Base-by-base conservation (phyloP, 2,329 filamentous ascomycete genomes). In the Exophiala xenobiotica region DNA sequence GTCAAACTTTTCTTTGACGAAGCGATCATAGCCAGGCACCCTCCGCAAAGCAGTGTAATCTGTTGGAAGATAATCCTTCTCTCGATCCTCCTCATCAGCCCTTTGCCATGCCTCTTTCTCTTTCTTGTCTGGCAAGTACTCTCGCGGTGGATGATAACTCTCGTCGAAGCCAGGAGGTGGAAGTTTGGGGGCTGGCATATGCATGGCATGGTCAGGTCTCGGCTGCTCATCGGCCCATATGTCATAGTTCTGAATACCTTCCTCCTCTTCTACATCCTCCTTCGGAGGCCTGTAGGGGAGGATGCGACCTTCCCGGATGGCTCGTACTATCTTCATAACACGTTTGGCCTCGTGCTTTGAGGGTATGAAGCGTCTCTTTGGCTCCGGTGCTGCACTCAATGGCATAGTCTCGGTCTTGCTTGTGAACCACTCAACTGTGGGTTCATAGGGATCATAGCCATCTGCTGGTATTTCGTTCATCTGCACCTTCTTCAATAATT, bases 261-360 rank as follows among this genome's bases (percentile, higher is more conserved):
- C 78, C 49, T 88, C 83, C 46, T 87, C 81, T 49, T 88, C 83
- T 59, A 91, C 82, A 56, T 85, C 80, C 62, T 89, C 87, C 64
- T 83, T 78, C 0, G 84, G 83, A 3, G 90, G 82, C 67, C 85
- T 90, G 74, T 95, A 95, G 3, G 95, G 95, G 64, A 95, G 75
- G 61, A 99, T 97, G 43, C 90, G 84, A 27, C 95, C 93, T 71
- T 97, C 92, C 59, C 87, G 85, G 62, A 99, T 99, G 29, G 93
- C 93, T 65, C 88, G 90, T 47, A 97, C 93, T 64, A 99, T 84
- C 75, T 99, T 97, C 83, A 96, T 96, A 45, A 99, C 83, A 51
- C 91, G 83, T 76, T 96, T 96, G 24, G 89, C 87, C 71, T 99
- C 93, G 69, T 99, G 90, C 72, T 96, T 97, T 40, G 92, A 97